These are phyloP conservation scores for Cyclotella sp. DNA, from an alignment of 108 stramenopile genomes.

Conservation along the genomic window DNA sequence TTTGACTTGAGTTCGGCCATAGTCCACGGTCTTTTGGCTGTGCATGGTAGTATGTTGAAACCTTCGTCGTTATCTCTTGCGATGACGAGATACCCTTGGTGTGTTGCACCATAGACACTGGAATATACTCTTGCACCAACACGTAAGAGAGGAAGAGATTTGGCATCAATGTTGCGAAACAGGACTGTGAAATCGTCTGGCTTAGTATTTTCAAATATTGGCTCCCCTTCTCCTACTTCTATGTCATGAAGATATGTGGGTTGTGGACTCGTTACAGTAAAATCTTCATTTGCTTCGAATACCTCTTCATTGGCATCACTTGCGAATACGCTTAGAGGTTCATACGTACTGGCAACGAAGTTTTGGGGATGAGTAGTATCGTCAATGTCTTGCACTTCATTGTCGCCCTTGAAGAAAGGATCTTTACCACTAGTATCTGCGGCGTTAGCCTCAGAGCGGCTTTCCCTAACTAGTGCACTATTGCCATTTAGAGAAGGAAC, in stretches of 20 bases:
- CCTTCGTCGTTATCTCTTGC: slow-evolving; percentile 16
- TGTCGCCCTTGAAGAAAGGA: neutral
- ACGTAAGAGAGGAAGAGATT: slow-evolving; percentile 36
- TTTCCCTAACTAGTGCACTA: neutral
- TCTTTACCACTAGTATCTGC: neutral
- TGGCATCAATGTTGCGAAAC: slow-evolving; percentile 13
- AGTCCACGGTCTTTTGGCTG: slow-evolving; percentile 82
- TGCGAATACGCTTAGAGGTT: too few relatives aligned
- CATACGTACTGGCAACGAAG: neutral
- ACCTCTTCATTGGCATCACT: neutral
- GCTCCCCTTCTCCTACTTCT: neutral
- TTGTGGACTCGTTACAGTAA: neutral
- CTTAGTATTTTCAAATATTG: neutral
- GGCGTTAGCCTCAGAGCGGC: neutral
- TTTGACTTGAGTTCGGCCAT: slow-evolving; percentile 55
- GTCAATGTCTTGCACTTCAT: neutral
- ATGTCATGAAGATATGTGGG: neutral
- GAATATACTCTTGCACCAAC: slow-evolving; percentile 58
- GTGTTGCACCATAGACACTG: slow-evolving; percentile 72
- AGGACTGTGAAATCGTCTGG: neutral
- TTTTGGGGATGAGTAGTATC: neutral
- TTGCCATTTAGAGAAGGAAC: neutral
- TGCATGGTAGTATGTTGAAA: slow-evolving; percentile 31
- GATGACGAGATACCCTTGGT: slow-evolving; percentile 44
- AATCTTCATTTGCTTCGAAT: neutral